Percentiles rank a stretch among this genome's conserved stretches.
Evolutionary conservation across 2,329 filamentous ascomycete genomes (phyloP).

Genomic region (Gliomastix tumulicola): DNA sequence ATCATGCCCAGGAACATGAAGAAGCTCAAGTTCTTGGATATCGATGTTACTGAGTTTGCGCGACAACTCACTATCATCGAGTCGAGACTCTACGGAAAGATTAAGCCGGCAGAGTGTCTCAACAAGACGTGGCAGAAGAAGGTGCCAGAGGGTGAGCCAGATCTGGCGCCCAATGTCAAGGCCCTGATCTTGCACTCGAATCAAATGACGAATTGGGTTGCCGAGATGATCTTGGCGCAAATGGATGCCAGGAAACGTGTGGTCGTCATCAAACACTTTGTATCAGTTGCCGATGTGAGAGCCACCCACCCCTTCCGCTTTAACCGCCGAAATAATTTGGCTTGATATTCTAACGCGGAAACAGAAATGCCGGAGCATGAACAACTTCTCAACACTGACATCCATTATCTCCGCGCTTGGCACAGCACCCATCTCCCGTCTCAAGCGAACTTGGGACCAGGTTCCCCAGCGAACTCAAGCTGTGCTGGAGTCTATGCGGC

Average conservation of each 20-base stretch:
- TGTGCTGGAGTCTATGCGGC: constrained; percentile 83
- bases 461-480: constrained; percentile 78
- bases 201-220: constrained; percentile 98
- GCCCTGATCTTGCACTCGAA: constrained; percentile 96
- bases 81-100: constrained; percentile 88
- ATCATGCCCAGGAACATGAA: constrained; percentile 99
- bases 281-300: constrained; percentile 89
- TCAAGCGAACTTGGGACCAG: constrained; percentile 90
- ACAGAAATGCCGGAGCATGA: constrained; percentile 91
- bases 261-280: constrained; percentile 97
- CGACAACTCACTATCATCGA: constrained; percentile 96
- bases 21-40: constrained; percentile 97
- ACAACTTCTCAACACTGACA: constrained; percentile 96
- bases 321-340: no score
- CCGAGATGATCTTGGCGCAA: constrained; percentile 96
- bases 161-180: constrained; percentile 91
- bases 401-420: constrained; percentile 95
- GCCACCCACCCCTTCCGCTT: no score
- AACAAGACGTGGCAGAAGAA: constrained; percentile 99
- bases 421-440: constrained; percentile 88
- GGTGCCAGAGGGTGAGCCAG: constrained; percentile 69
- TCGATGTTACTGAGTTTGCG: constrained; percentile 94
- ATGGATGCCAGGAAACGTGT: constrained; percentile 93
- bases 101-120: constrained; percentile 90
- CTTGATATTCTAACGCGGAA: constrained; percentile 13